Evolutionary conservation across 1,284 basidiomycete species (phyloP).

Genomic region (Moesziomyces sp.): DNA sequence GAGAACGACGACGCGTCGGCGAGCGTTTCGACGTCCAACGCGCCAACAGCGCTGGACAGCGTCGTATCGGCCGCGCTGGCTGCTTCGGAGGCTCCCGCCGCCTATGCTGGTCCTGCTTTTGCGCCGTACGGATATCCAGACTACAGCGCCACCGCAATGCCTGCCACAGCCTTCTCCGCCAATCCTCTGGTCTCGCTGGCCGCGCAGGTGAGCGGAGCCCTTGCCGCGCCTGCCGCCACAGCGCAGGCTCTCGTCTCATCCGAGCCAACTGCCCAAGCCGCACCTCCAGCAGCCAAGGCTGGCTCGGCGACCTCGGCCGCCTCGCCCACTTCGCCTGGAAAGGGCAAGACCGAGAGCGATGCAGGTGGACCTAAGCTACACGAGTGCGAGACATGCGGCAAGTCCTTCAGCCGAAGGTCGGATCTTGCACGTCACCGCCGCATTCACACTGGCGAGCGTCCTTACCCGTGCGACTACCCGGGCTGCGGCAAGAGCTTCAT

Average conservation of each 20-base stretch:
- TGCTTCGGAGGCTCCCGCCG: slow-evolving; percentile 19
- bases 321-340: slow-evolving; percentile 36
- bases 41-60: slow-evolving; percentile 18
- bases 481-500: slow-evolving; percentile 69
- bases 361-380: slow-evolving; percentile 66
- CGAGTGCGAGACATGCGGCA: slow-evolving; percentile 63
- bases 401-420: slow-evolving; percentile 65
- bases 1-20: slow-evolving; percentile 10
- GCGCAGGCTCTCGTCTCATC: slow-evolving; percentile 10
- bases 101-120: slow-evolving; percentile 27
- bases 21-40: slow-evolving; percentile 5
- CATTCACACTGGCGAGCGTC: slow-evolving; percentile 88
- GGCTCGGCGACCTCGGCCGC: slow-evolving; percentile 24
- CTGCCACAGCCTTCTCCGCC: slow-evolving; percentile 31
- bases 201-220: slow-evolving; percentile 32
- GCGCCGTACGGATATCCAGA: slow-evolving; percentile 42
- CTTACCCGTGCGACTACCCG: slow-evolving; percentile 74
- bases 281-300: slow-evolving; percentile 6
- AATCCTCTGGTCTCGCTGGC: slow-evolving; percentile 45
- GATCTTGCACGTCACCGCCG: slow-evolving; percentile 74
- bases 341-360: slow-evolving; percentile 59
- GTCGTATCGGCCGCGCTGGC: slow-evolving; percentile 32
- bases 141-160: slow-evolving; percentile 41
- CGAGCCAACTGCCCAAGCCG: slow-evolving; percentile 12
- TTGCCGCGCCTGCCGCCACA: slow-evolving; percentile 13